Base-by-base conservation (phyloP, 805 yeast species). In the Candida dajiaensis region DNA sequence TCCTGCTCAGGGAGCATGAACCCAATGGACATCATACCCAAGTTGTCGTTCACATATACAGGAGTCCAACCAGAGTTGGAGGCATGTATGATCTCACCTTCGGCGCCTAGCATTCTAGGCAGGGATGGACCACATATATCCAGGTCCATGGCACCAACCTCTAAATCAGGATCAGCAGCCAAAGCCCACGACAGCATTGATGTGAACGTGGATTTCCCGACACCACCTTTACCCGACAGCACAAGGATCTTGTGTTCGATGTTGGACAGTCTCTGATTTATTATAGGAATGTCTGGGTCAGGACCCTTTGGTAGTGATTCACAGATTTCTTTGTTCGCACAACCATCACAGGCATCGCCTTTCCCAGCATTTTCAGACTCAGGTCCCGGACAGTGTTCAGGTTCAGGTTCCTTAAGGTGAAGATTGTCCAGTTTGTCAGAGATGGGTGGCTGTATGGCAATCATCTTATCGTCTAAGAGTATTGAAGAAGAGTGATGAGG, bases 381-480 rank as follows among this genome's bases (percentile, higher is more conserved):
- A 2, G 98, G 96, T 1, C 99, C 99, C 0, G 99, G 99, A 69
- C 99, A 94, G 65, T 94, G 98, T 61, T 89, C 97, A 1, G 99
- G 98, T 59, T 85, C 95, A 0, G 94, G 89, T 0, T 82, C 87
- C 46, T 72, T 70, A 22, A 77, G 52, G 38, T 57, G 51, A 33
- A 49, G 50, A 31, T 45, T 54, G 15, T 49, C 58, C 22, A 36
- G 25, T 36, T 20, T 36, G 16, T 36, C 39, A 19, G 20, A 20
- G 11, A 31, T 6, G 13, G 45, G 36, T 21, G 25, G 12, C 36
- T 38, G 23, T 43, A 22, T 19, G 3, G 51, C 41, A 19, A 47
- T 44, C 54, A 51, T 50, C 23, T 21, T 21, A n/a, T 36, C 19
- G 12, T 33, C 10, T 16, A 20, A 16, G 20, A 16, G n/a, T 28